A percentile compares a stretch with the other conserved stretches of the same genome.
These are phyloP conservation scores for Aspergillus flavus DNA, from an alignment of 2,329 filamentous ascomycete species.

Conservation along the genomic window DNA sequence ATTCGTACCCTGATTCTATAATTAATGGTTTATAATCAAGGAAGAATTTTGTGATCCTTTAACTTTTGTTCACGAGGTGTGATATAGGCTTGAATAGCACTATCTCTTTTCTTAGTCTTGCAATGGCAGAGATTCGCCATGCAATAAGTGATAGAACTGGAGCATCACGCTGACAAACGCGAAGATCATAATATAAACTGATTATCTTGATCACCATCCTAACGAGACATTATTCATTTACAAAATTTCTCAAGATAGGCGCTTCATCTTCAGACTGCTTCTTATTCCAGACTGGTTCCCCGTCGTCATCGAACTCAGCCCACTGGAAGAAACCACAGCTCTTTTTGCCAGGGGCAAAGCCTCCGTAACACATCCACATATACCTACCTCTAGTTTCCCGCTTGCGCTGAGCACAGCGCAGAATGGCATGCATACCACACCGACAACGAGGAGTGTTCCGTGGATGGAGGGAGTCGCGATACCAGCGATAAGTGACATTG, in stretches of 20 bases:
- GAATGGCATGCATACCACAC: conserved; percentile 68
- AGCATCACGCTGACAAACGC: background rate
- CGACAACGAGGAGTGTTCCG: conserved; percentile 74
- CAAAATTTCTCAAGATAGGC: conserved; percentile 31
- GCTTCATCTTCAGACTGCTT: conserved; percentile 20
- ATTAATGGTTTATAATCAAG: background rate
- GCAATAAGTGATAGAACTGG: background rate
- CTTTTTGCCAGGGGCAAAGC: conserved; percentile 47
- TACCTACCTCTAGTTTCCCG: conserved; percentile 76
- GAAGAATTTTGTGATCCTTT: background rate
- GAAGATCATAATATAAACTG: background rate
- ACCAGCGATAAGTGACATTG: conserved; percentile 92
- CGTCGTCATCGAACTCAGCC: conserved; percentile 85
- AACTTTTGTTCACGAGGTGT: background rate
- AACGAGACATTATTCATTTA: conserved; percentile 1
- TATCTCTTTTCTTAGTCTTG: background rate
- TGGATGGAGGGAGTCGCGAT: conserved; percentile 76
- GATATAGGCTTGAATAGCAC: background rate
- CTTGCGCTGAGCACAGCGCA: conserved; percentile 80
- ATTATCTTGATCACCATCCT: too few species aligned
- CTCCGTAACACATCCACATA: conserved; percentile 91
- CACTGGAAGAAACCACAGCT: conserved; percentile 80
- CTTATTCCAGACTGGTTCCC: conserved; percentile 68
- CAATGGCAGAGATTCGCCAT: background rate
- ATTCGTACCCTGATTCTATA: background rate